These are phyloP conservation scores for Epichloe uncinata DNA, from an alignment of 2,329 filamentous ascomycete species.

Conservation along the genomic window DNA sequence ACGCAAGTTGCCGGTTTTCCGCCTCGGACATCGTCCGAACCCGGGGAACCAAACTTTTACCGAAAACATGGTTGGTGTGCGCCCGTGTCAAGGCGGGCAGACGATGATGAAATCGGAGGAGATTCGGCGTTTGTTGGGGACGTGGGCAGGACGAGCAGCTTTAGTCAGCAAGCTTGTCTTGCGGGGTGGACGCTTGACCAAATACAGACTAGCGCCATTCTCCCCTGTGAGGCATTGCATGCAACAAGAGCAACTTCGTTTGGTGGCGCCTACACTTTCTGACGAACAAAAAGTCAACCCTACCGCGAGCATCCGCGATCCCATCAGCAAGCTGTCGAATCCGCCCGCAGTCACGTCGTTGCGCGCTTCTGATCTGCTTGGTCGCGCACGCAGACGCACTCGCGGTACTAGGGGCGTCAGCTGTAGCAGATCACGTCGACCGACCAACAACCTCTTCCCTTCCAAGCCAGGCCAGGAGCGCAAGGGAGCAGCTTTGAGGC, in stretches of 20 bases:
- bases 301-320: constrained; percentile 1
- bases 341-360: neutral
- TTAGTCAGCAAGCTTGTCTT: neutral
- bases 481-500: neutral
- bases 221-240: neutral
- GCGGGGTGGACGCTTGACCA: neutral
- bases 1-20: too few species aligned
- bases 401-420: constrained; percentile 20
- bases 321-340: neutral
- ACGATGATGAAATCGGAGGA: too few species aligned
- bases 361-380: constrained; percentile 9
- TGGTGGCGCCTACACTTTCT: constrained; percentile 1
- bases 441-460: neutral
- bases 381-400: constrained; percentile 18
- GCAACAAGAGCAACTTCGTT: neutral
- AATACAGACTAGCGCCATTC: neutral
- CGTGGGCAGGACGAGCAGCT: constrained; percentile 4
- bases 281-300: constrained; percentile 1
- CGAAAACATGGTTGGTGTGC: too few species aligned
- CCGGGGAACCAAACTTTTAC: too few species aligned
- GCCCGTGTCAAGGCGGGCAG: too few species aligned
- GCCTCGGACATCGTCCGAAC: too few species aligned
- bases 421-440: constrained; percentile 9
- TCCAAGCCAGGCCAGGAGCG: neutral
- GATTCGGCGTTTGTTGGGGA: too few species aligned